These are phyloP conservation scores for Penicillium sp. DNA, from an alignment of 2,329 filamentous ascomycete genomes.

Conservation along the genomic window DNA sequence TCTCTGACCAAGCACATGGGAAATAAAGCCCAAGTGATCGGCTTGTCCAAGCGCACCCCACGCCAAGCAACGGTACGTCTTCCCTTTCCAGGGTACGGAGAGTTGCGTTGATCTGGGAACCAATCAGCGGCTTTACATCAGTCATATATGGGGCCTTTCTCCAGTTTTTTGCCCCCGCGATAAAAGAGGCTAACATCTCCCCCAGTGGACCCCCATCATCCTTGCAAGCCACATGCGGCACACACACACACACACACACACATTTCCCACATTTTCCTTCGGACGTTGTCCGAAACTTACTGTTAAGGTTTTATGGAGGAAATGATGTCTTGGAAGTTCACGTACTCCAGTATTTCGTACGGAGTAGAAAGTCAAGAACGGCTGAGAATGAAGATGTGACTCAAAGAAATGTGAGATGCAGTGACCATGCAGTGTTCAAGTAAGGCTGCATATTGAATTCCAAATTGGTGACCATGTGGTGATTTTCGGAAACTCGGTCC, in stretches of 20 bases:
- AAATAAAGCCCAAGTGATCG: neutral
- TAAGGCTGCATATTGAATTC: neutral
- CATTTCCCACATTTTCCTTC: neutral
- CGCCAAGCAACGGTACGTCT: constrained; percentile 2
- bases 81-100: neutral
- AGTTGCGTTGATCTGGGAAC: neutral
- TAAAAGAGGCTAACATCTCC: neutral
- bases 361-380: neutral
- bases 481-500: neutral
- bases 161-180: constrained; percentile 6
- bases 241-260: neutral
- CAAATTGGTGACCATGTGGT: neutral
- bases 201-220: neutral
- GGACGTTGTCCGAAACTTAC: constrained; percentile 6
- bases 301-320: neutral
- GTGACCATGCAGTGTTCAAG: neutral
- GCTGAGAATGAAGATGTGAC: neutral
- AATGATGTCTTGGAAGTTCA: neutral
- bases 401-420: neutral
- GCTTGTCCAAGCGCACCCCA: constrained; percentile 9
- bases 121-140: neutral
- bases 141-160: constrained; percentile 1
- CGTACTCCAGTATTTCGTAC: neutral
- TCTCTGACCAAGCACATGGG: neutral
- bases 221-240: constrained; percentile 1